Conservation (phyloP, 805 yeast genomes). For the Candida coleopterorum region DNA sequence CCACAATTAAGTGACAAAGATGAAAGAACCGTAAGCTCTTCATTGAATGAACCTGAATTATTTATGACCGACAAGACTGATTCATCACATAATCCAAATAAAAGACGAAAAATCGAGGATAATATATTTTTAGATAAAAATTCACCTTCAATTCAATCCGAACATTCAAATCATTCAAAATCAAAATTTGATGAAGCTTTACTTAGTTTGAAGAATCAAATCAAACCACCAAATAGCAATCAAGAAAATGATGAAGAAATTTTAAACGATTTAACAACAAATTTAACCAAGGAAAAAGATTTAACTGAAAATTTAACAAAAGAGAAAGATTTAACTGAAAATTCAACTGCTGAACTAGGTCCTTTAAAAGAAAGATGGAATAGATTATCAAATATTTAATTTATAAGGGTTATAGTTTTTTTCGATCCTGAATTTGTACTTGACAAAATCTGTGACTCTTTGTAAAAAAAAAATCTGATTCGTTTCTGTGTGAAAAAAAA, state of each 20-base stretch:
- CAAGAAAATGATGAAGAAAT: slow-evolving; percentile 1
- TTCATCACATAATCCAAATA: background rate
- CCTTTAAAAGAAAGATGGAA: slow-evolving; percentile 8
- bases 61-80: slow-evolving; percentile 14
- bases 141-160: slow-evolving; percentile 4
- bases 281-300: background rate
- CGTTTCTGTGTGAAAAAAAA: no score
- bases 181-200: slow-evolving; percentile 31
- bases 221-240: slow-evolving; percentile 1
- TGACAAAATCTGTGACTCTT: no score
- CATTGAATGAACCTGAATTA: slow-evolving; percentile 17
- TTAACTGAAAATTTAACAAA: background rate
- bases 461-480: no score
- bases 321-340: slow-evolving; percentile 5
- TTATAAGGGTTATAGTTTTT: background rate
- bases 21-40: background rate
- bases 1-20: slow-evolving; percentile 14
- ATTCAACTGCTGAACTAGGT: slow-evolving; percentile 7
- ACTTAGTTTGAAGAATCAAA: slow-evolving; percentile 2
- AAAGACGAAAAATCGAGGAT: slow-evolving; percentile 10
- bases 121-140: slow-evolving; percentile 31
- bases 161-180: slow-evolving; percentile 8
- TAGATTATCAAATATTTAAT: slow-evolving; percentile 4
- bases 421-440: background rate
- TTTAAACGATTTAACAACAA: slow-evolving; percentile 1